These are phyloP conservation scores for Verticillium longisporum DNA, from an alignment of 2,329 filamentous ascomycete genomes.

Conservation along the genomic window DNA sequence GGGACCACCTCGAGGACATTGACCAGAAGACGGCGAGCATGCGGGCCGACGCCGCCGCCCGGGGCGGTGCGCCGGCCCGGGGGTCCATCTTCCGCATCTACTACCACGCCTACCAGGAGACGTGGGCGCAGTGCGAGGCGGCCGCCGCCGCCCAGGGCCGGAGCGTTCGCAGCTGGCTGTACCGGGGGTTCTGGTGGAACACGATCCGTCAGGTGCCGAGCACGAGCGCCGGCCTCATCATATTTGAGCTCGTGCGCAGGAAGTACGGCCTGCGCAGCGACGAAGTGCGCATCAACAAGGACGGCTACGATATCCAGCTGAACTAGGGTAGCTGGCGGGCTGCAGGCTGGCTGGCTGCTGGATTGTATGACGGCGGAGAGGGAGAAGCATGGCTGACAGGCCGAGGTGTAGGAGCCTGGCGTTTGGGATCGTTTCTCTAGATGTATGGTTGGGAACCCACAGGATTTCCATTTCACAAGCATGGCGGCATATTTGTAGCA, in stretches of 20 bases:
- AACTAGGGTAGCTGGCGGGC: constrained; percentile 19
- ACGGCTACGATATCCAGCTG: constrained; percentile 66
- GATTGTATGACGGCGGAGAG: too few species aligned
- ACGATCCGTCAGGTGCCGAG: constrained; percentile 70
- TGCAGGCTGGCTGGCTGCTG: too few species aligned
- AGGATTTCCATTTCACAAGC: too few species aligned
- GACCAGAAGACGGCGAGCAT: constrained; percentile 52
- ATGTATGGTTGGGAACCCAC: too few species aligned
- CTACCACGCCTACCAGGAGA: constrained; percentile 64
- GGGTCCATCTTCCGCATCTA: constrained; percentile 58
- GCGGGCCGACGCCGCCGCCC: constrained; percentile 21
- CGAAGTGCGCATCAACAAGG: constrained; percentile 57
- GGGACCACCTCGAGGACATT: constrained; percentile 64
- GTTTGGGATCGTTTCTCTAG: too few species aligned
- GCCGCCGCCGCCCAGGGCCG: constrained; percentile 51
- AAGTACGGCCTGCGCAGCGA: constrained; percentile 62
- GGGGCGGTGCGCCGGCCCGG: constrained; percentile 17
- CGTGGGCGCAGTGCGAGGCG: constrained; percentile 51
- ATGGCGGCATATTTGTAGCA: too few species aligned
- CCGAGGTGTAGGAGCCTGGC: background rate
- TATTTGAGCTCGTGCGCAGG: constrained; percentile 68
- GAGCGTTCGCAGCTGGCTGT: constrained; percentile 57
- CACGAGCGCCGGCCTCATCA: constrained; percentile 69
- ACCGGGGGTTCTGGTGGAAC: constrained; percentile 64
- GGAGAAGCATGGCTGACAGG: background rate